phyloP scores from a whole-genome alignment of 202 grass and related monocot species.

The Tripidium arundinaceum region DNA sequence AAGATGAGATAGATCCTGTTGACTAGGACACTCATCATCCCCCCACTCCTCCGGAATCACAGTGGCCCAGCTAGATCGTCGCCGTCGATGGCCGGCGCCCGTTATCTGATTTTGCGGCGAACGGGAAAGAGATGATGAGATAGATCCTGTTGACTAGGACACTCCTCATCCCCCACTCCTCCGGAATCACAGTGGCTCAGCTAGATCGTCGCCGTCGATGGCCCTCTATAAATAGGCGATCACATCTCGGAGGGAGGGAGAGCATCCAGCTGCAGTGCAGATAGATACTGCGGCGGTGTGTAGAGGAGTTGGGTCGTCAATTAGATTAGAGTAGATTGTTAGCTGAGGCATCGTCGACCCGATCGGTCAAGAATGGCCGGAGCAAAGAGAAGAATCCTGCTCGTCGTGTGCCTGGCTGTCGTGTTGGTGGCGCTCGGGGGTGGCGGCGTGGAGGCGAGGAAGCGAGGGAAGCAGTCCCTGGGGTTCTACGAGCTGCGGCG shows the following conservation, averaged over 20 bases:
- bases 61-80: too few relatives aligned
- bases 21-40: slow-evolving; percentile 36
- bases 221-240: too few relatives aligned
- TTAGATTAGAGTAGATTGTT: background rate
- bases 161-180: too few relatives aligned
- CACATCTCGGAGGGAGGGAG: too few relatives aligned
- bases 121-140: too few relatives aligned
- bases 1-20: slow-evolving; percentile 8
- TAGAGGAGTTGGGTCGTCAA: background rate
- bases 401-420: background rate
- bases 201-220: background rate
- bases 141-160: too few relatives aligned
- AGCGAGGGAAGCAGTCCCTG: slow-evolving; percentile 35
- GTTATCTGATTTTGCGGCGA: too few relatives aligned
- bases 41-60: background rate
- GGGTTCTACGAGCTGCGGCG: slow-evolving; percentile 73
- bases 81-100: too few relatives aligned
- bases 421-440: background rate
- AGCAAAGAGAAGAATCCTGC: background rate
- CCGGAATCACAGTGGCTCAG: too few relatives aligned
- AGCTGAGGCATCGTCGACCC: background rate
- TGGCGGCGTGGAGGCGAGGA: slow-evolving; percentile 31
- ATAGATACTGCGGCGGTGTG: background rate
- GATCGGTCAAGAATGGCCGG: background rate
- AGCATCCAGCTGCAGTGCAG: too few relatives aligned